These are phyloP conservation scores for Rhizophora mangle DNA, from an alignment of 345 rosid genomes.

Conservation along the genomic window DNA sequence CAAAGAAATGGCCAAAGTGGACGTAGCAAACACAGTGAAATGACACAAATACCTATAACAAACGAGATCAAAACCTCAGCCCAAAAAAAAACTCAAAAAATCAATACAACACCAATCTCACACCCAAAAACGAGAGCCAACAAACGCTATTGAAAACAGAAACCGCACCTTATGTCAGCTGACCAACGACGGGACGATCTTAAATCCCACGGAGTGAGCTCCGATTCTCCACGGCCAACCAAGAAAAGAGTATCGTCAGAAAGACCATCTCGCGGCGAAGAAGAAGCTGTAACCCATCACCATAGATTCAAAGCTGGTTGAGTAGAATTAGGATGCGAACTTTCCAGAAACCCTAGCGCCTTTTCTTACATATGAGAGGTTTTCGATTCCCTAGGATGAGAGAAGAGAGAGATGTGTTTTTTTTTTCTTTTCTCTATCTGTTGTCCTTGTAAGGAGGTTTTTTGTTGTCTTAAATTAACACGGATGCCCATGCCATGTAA, in stretches of 20 bases:
- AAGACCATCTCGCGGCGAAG: slow-evolving; percentile 25
- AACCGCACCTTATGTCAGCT: slow-evolving; percentile 23
- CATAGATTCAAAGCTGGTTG: slow-evolving; percentile 36
- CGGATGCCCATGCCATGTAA: slow-evolving; percentile 52
- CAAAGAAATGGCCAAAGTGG: slow-evolving; percentile 29
- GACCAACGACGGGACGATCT: slow-evolving; percentile 20
- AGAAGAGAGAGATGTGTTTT: neutral
- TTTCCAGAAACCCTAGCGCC: slow-evolving; percentile 49
- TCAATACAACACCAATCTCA: slow-evolving; percentile 17
- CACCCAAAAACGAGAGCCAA: slow-evolving; percentile 1
- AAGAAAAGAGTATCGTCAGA: slow-evolving; percentile 33
- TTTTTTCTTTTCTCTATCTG: slow-evolving; percentile 20
- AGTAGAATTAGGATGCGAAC: slow-evolving; percentile 55
- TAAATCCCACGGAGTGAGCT: slow-evolving; percentile 14
- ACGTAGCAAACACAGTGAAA: slow-evolving; percentile 61
- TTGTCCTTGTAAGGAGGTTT: slow-evolving; percentile 52
- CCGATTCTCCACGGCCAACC: slow-evolving; percentile 46
- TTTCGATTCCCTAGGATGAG: slow-evolving; percentile 36
- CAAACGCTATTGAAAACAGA: slow-evolving; percentile 15
- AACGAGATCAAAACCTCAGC: slow-evolving; percentile 25
- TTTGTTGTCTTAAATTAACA: slow-evolving; percentile 23
- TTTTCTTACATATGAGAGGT: slow-evolving; percentile 16
- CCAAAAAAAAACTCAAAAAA: slow-evolving; percentile 4
- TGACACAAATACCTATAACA: slow-evolving; percentile 35
- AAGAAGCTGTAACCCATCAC: slow-evolving; percentile 5